phyloP scores from a whole-genome alignment of 306 rosid species.

The Trifolium subterraneum region DNA sequence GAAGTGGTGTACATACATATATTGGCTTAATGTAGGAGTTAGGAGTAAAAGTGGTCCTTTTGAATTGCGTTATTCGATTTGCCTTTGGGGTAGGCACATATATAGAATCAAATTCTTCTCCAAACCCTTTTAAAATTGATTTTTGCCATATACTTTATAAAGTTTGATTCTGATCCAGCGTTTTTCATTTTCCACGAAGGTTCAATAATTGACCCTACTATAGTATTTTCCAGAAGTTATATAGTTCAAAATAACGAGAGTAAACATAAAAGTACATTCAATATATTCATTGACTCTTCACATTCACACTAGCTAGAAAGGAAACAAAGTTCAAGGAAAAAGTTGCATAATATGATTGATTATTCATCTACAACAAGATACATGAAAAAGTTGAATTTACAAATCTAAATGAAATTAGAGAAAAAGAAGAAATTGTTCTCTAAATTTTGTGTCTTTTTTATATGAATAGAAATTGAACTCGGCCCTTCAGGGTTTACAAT shows the following conservation, averaged over 20 bases:
- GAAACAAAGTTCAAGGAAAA: neutral
- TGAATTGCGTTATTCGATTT: conserved; percentile 39
- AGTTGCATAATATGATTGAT: neutral
- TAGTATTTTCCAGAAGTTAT: conserved; percentile 15
- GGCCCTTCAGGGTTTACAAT: neutral
- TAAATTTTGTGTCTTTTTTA: neutral
- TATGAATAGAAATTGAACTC: neutral
- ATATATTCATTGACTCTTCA: conserved; percentile 35
- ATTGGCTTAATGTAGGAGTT: conserved; percentile 39
- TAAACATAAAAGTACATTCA: conserved; percentile 9
- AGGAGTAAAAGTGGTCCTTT: conserved; percentile 38
- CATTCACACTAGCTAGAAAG: neutral
- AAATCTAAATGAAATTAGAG: neutral
- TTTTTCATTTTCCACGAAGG: conserved; percentile 47
- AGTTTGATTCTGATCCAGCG: conserved; percentile 40
- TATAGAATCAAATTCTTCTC: conserved; percentile 54
- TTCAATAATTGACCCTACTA: conserved; percentile 43
- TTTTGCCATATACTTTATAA: conserved; percentile 39
- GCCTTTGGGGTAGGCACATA: conserved; percentile 52
- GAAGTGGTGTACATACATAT: neutral
- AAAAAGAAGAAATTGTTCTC: neutral
- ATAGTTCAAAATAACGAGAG: neutral
- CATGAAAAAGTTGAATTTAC: neutral
- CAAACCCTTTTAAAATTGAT: conserved; percentile 42
- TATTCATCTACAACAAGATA: neutral